phyloP scores from a whole-genome alignment of 1,284 basidiomycete genomes.

The Boletus semigastroideus region DNA sequence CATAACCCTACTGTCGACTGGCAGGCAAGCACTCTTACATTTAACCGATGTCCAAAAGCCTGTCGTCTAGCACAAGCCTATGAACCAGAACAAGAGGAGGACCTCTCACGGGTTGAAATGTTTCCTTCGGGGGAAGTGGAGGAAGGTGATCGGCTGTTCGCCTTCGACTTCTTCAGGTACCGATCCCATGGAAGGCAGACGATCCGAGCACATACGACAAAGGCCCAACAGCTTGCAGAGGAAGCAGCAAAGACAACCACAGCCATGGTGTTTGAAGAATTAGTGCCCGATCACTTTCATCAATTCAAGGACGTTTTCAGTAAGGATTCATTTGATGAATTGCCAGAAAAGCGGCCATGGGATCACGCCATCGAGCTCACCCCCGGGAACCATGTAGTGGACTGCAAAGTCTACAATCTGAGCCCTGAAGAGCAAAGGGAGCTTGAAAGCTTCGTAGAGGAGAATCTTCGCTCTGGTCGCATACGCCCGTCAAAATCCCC shows the following conservation, averaged over 20 bases:
- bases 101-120: not conserved
- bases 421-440: not conserved
- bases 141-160: not conserved
- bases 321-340: not conserved
- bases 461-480: not conserved
- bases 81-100: not conserved
- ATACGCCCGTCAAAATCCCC: not conserved
- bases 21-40: not conserved
- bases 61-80: not conserved
- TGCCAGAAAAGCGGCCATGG: not conserved
- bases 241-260: rapidly evolving
- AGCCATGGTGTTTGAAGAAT: not conserved
- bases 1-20: constrained; percentile 29
- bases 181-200: not conserved
- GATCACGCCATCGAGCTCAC: constrained; percentile 1
- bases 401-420: not conserved
- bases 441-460: not conserved
- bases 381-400: not conserved
- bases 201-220: not conserved
- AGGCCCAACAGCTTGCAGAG: not conserved
- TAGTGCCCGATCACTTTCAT: not conserved
- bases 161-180: not conserved
- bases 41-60: not conserved
- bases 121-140: not conserved
- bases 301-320: not conserved